phyloP scores from a whole-genome alignment of 2,329 filamentous ascomycete species.

The Sphaerulina populicola region DNA sequence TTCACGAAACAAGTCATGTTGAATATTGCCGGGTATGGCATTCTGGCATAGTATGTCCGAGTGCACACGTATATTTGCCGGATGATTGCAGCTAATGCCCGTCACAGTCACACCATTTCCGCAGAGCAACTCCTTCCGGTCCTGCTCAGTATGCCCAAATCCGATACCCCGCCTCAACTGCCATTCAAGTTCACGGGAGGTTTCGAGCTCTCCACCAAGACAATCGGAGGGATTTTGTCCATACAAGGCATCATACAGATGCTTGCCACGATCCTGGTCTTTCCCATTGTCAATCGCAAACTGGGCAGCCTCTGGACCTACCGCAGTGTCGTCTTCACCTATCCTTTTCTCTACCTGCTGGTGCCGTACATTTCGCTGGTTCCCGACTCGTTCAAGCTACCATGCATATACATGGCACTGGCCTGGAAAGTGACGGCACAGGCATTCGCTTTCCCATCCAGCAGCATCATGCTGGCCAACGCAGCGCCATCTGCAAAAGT shows the following conservation, averaged over 20 bases:
- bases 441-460: slow-evolving; percentile 83
- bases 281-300: slow-evolving; percentile 65
- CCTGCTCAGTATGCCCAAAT: slow-evolving; percentile 65
- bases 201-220: slow-evolving; percentile 72
- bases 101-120: slow-evolving; percentile 79
- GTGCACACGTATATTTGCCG: too few relatives aligned
- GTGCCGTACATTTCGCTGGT: slow-evolving; percentile 85
- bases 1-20: slow-evolving; percentile 81
- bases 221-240: slow-evolving; percentile 80
- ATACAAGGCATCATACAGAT: slow-evolving; percentile 86
- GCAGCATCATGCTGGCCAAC: slow-evolving; percentile 81
- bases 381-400: slow-evolving; percentile 60
- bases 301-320: slow-evolving; percentile 76
- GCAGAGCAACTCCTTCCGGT: slow-evolving; percentile 91
- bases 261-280: slow-evolving; percentile 73
- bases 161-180: slow-evolving; percentile 47
- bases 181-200: slow-evolving; percentile 87
- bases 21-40: slow-evolving; percentile 82
- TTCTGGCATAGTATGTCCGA: slow-evolving; percentile 79
- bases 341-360: slow-evolving; percentile 78
- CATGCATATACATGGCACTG: slow-evolving; percentile 67
- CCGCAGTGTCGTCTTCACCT: slow-evolving; percentile 68
- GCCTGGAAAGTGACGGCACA: slow-evolving; percentile 91
- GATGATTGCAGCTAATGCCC: neutral
- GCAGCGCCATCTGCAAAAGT: slow-evolving; percentile 75